phyloP scores from a whole-genome alignment of 345 rosid genomes.

The Eucalyptus rudis region DNA sequence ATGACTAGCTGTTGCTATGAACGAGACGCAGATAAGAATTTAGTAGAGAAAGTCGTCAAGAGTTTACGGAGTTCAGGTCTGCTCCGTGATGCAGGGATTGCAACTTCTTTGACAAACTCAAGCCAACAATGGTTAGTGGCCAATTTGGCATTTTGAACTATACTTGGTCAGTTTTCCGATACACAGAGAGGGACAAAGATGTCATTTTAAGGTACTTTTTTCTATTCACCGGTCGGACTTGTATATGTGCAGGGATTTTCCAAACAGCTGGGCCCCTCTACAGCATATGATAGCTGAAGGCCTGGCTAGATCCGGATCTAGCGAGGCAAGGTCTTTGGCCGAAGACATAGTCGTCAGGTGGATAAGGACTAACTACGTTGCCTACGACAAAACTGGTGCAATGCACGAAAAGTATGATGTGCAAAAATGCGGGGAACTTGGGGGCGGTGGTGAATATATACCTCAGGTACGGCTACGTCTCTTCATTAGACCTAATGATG shows the following conservation, averaged over 20 bases:
- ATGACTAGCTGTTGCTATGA: background rate
- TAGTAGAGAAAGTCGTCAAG: conserved; percentile 41
- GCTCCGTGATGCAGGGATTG: conserved; percentile 51
- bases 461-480: conserved; percentile 34
- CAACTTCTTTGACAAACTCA: conserved; percentile 55
- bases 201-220: background rate
- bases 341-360: conserved; percentile 65
- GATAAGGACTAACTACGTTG: conserved; percentile 48
- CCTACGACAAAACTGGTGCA: conserved; percentile 18
- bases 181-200: background rate
- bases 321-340: conserved; percentile 52
- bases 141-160: background rate
- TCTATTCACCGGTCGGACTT: background rate
- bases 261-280: conserved; percentile 91
- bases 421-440: conserved; percentile 32
- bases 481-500: background rate
- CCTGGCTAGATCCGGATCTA: conserved; percentile 31
- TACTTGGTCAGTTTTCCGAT: background rate
- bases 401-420: conserved; percentile 41
- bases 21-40: conserved; percentile 27
- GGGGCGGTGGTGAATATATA: conserved; percentile 60
- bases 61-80: conserved; percentile 64
- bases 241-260: conserved; percentile 64
- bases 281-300: conserved; percentile 81
- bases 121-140: conserved; percentile 69